These are phyloP conservation scores for Chloris gayana DNA, from an alignment of 176 grass and related monocot species.

Conservation along the genomic window DNA sequence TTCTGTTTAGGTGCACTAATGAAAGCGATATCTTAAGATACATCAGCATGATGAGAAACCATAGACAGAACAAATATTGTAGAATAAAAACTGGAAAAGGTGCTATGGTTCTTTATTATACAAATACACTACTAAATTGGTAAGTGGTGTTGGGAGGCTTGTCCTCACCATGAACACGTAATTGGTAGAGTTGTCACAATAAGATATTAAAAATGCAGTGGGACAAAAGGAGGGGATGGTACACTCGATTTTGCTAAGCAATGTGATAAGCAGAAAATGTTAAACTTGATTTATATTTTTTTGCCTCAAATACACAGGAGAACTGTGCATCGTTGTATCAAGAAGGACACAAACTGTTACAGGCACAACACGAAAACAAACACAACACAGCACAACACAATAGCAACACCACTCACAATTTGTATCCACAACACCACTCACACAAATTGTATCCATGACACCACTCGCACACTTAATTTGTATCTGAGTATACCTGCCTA, in stretches of 20 bases:
- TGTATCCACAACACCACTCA: slow-evolving; percentile 1
- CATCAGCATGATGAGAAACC: neutral
- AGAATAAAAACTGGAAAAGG: slow-evolving; percentile 9
- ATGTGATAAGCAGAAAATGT: slow-evolving; percentile 5
- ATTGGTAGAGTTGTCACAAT: neutral
- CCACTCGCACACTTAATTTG: neutral
- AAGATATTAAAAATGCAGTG: neutral
- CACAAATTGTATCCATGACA: neutral
- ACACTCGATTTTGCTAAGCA: slow-evolving; percentile 11
- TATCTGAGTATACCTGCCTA: slow-evolving; percentile 73
- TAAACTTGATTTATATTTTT: slow-evolving; percentile 13
- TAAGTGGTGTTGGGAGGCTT: slow-evolving; percentile 14
- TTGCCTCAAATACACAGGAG: neutral
- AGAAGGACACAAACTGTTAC: neutral
- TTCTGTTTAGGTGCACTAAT: neutral
- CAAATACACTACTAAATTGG: neutral
- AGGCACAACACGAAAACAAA: neutral
- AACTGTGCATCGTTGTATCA: neutral
- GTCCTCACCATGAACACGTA: slow-evolving; percentile 22
- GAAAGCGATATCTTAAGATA: slow-evolving; percentile 1
- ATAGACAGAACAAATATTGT: slow-evolving; percentile 4
- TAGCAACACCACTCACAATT: neutral
- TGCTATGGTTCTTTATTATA: neutral
- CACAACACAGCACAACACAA: neutral
- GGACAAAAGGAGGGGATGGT: neutral